Percentiles rank a stretch among this genome's conserved stretches.
Conservation (phyloP, 78 protist species). For the slime mould (Dictyostelium discoideum) region DNA sequence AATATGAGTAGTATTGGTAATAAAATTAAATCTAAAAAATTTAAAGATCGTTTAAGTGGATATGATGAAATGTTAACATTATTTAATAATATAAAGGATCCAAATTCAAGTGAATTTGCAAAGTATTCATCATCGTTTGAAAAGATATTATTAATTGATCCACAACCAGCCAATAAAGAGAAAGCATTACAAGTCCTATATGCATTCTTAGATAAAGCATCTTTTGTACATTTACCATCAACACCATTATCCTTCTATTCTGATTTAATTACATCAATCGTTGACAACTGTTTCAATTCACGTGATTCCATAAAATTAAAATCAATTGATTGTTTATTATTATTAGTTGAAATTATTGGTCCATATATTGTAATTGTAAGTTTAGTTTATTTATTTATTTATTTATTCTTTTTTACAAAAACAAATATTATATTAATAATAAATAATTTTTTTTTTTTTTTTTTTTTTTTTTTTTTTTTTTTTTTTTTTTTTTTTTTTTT, state of each 20-base stretch:
- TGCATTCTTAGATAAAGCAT: conserved; percentile 28
- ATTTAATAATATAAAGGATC: conserved; percentile 8
- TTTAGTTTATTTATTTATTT: neutral
- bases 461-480: neutral
- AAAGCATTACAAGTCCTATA: conserved; percentile 39
- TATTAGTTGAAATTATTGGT: conserved; percentile 52
- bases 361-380: neutral
- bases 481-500: neutral
- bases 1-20: neutral
- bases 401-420: too few relatives aligned
- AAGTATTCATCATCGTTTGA: conserved; percentile 34
- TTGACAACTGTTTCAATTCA: conserved; percentile 33
- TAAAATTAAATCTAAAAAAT: conserved; percentile 56
- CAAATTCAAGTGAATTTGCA: conserved; percentile 17
- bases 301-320: conserved; percentile 42
- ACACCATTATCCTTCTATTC: neutral
- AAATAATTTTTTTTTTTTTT: too few relatives aligned
- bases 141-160: conserved; percentile 47
- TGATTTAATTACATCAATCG: neutral
- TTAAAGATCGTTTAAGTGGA: conserved; percentile 59
- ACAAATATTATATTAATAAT: too few relatives aligned
- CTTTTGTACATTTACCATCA: neutral
- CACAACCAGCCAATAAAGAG: conserved; percentile 43
- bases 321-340: conserved; percentile 32
- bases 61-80: conserved; percentile 61